Conservation (phyloP, 2,329 filamentous ascomycete genomes). For the Ceratocystis papillata region DNA sequence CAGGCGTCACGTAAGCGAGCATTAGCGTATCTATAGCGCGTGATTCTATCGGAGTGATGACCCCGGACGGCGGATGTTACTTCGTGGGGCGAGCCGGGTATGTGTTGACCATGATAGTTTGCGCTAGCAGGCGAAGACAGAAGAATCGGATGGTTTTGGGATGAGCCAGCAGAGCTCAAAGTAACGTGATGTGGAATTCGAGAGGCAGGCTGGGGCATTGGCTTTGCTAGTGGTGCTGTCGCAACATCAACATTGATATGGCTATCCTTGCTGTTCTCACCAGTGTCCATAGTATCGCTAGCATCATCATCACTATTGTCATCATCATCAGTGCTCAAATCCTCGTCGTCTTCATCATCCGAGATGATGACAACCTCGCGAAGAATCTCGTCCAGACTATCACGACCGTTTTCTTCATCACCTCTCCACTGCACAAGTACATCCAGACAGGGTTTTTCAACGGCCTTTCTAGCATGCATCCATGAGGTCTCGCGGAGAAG, state of each 20-base stretch:
- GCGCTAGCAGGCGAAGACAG: background rate
- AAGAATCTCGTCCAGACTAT: conserved; percentile 56
- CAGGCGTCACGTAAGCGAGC: conserved; percentile 10
- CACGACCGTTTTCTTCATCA: conserved; percentile 56
- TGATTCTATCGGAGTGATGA: background rate
- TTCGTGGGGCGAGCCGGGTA: background rate
- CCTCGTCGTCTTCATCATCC: conserved; percentile 43
- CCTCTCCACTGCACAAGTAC: conserved; percentile 61
- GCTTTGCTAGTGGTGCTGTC: background rate
- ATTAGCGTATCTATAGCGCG: conserved; percentile 1
- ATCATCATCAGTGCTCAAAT: conserved; percentile 28
- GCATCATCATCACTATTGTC: conserved; percentile 11
- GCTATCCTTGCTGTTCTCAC: conserved; percentile 10
- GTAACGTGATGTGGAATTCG: background rate
- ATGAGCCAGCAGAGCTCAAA: background rate
- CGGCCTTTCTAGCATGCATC: conserved; percentile 49
- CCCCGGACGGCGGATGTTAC: background rate
- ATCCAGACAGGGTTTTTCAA: conserved; percentile 51
- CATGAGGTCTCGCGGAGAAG: conserved; percentile 49
- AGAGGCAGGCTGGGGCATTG: background rate
- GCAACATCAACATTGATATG: background rate
- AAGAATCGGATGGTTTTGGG: background rate
- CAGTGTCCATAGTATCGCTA: background rate
- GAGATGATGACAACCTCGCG: conserved; percentile 57
- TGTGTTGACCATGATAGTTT: background rate